Percentiles rank a stretch among this genome's conserved stretches.
These are phyloP conservation scores for Cyberlindnera suaveolens DNA, from an alignment of 805 yeast species.

Conservation along the genomic window DNA sequence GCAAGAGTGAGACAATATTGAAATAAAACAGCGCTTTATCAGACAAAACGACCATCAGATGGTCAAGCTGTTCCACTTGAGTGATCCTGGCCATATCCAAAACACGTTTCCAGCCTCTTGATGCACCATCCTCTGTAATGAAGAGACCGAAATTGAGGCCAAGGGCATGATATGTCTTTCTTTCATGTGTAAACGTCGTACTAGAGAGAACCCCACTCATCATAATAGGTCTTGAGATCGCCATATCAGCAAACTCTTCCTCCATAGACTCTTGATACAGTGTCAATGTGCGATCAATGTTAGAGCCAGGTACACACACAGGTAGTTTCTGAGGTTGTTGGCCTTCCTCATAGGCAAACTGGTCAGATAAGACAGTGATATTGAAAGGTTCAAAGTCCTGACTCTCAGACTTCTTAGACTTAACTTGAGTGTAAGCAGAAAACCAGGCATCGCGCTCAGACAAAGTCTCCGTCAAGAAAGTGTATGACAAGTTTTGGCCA, in stretches of 20 bases:
- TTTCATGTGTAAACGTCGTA: slow-evolving; percentile 39
- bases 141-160: slow-evolving; percentile 65
- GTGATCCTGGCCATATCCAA: slow-evolving; percentile 45
- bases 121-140: slow-evolving; percentile 28
- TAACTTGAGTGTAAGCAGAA: slow-evolving; percentile 41
- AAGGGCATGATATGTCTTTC: slow-evolving; percentile 40
- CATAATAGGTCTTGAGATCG: slow-evolving; percentile 25
- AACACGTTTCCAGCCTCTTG: slow-evolving; percentile 53
- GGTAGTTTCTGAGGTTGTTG: slow-evolving; percentile 47
- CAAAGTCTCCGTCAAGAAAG: slow-evolving; percentile 40
- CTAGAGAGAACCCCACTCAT: slow-evolving; percentile 38
- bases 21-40: slow-evolving; percentile 56
- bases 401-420: slow-evolving; percentile 32
- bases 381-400: slow-evolving; percentile 47
- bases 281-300: slow-evolving; percentile 36
- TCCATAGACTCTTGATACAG: slow-evolving; percentile 27
- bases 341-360: slow-evolving; percentile 58
- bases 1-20: slow-evolving; percentile 53
- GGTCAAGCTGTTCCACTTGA: slow-evolving; percentile 55
- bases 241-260: slow-evolving; percentile 21
- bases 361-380: slow-evolving; percentile 47
- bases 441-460: slow-evolving; percentile 58
- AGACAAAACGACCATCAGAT: slow-evolving; percentile 51
- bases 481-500: slow-evolving; percentile 48
- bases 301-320: slow-evolving; percentile 45